Conservation (phyloP, 2,329 filamentous ascomycete species). For the Alternaria sp. region DNA sequence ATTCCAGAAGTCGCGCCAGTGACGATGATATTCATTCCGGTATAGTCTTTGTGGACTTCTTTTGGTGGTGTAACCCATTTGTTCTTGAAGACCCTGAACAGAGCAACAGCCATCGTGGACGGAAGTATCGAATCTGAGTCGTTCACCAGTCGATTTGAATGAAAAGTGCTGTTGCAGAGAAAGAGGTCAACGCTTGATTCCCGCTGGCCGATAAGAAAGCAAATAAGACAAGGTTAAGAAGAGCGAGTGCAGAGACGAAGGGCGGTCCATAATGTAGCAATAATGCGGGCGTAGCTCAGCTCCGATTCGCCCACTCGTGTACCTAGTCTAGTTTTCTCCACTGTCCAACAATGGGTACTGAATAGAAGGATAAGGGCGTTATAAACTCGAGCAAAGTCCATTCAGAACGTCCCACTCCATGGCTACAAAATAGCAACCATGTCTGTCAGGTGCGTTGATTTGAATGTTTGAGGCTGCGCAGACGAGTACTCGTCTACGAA, state of each 20-base stretch:
- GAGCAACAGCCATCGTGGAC: conserved; percentile 32
- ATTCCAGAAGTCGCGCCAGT: conserved; percentile 55
- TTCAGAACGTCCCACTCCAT: neutral
- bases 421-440: neutral
- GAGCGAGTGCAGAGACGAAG: conserved; percentile 56
- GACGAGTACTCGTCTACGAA: too few relatives aligned
- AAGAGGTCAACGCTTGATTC: neutral
- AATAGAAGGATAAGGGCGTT: too few relatives aligned
- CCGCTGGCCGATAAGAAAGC: neutral
- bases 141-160: conserved; percentile 41
- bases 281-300: conserved; percentile 19
- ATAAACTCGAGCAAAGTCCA: too few relatives aligned
- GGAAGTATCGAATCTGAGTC: neutral
- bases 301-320: conserved; percentile 22
- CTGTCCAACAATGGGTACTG: neutral
- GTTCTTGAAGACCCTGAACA: conserved; percentile 40
- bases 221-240: neutral
- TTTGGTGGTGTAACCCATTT: conserved; percentile 50
- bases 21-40: conserved; percentile 56
- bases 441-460: neutral
- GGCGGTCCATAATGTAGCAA: neutral
- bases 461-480: neutral
- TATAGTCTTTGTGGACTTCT: conserved; percentile 44
- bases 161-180: neutral
- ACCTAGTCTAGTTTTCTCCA: neutral